Evolutionary conservation across 2,329 filamentous ascomycete genomes (phyloP), one percentile per base, ranked within the genome.

Genomic region (Cladosporium cucumerinum): DNA sequence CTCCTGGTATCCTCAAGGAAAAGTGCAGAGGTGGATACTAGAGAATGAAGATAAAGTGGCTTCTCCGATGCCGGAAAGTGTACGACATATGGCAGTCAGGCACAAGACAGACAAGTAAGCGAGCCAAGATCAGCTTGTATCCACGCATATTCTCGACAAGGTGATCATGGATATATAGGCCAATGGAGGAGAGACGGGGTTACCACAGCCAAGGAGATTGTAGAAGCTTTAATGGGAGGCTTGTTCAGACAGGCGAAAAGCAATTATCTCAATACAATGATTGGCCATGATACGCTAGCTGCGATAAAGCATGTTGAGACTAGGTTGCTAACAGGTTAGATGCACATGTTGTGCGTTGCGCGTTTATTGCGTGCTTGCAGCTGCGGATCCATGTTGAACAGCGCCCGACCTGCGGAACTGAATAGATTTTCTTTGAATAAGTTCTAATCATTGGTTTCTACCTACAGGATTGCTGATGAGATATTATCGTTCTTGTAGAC

Each of bases 301-400:
- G n/a, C n/a, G n/a, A n/a, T n/a, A n/a, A n/a, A n/a, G n/a, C n/a
- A n/a, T n/a, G 12, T 21, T 43, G 32, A 11, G 55, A 10, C 21
- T 43, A 30, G 55, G 2, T 28, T 18, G 21, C 11, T 23, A 46
- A n/a, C 8, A 46, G 36, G 55, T 43, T 25, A 28, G n/a, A 28
- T 11, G 7, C 23, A n/a, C 21, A 26, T 58, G 55, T 58, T 43
- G 55, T 58, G 36, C 55, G 55, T 8, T n/a, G 36, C 55, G 55
- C 55, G 30, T 58, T 28, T 58, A 58, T 58, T 26, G 55, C 55
- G 55, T 58, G 55, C 55, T 58, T 8, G 34, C 52, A 1, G 21
- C 30, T 57, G 48, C 48, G 14, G 48, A 51, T 14, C 7, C 48
- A 16, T 11, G 21, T n/a, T 16, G 16, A n/a, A 43, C 18, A 43